Base-by-base conservation (phyloP, 371 early-diverging fungal genomes). In the Saksenaea vasiformis region DNA sequence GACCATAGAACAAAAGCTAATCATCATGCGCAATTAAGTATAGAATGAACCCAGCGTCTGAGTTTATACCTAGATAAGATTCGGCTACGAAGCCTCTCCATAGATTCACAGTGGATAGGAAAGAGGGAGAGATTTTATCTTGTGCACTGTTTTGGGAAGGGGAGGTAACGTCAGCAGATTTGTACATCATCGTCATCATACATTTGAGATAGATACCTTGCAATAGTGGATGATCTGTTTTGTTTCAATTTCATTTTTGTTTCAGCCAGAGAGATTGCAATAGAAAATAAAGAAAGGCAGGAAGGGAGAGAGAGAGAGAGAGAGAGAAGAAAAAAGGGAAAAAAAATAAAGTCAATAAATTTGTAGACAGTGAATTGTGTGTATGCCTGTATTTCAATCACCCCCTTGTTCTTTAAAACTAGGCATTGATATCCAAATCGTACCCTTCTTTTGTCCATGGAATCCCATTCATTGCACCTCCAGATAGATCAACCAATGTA, bases 1-100 rank as follows among this genome's bases (percentile, higher is more conserved):
- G 91, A 90, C 93, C 93, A 93, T 63, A 90, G 90, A 19, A 90
- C 82, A 70, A 89, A 91, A 28, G 88, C 87, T 83, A 74, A 38
- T 53, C 31, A 8, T 43, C 3, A 35, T n/a, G 47, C 43, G 10
- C 27, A 47, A 26, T 41, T 17, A 54, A 54, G 7, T 0, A 51
- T 27, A 9, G 9, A 34, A 54, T 26, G 38, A 47, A 34, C 10
- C 19, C 34, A 27, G n/a, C 37, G 10, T 54, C 43, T n/a, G 14
- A 14, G 1, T 27, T 2, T 27, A 36, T 81, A 82, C 87, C 85
- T 39, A 88, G 76, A 69, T 88, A 87, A 0, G 77, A 74, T 64
- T 88, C 87, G 14, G 82, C 71, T 5, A 68, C 68, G 62, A 83
- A 85, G 17, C 74, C 77, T 44, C 69, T 60, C 41, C 76, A 34